Percentiles rank a stretch among this genome's conserved stretches.
Conservation (phyloP, 2,329 filamentous ascomycete genomes). For the Volutella citrinella region DNA sequence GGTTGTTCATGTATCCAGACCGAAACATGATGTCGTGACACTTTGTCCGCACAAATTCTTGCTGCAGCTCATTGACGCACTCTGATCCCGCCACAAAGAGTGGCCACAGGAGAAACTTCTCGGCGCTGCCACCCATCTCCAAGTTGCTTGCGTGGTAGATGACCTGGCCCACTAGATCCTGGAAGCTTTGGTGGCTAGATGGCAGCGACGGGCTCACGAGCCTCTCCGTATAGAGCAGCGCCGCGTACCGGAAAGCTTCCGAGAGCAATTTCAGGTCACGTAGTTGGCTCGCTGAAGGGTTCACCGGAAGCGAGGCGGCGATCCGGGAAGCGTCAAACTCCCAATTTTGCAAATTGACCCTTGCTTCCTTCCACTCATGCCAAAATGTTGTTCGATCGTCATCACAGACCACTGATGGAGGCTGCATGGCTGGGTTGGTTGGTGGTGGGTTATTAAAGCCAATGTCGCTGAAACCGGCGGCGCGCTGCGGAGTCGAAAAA, state of each 20-base stretch:
- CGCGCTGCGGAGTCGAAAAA: not conserved
- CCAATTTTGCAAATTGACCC: conserved; percentile 75
- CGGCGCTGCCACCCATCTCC: conserved; percentile 65
- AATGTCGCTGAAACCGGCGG: conserved; percentile 45
- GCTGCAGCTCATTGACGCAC: conserved; percentile 77
- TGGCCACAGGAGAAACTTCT: conserved; percentile 93
- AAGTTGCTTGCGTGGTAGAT: conserved; percentile 81
- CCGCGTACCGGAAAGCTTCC: conserved; percentile 86
- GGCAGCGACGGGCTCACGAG: conserved; percentile 74
- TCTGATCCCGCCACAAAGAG: conserved; percentile 88
- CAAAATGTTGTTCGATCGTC: conserved; percentile 69
- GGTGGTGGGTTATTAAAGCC: not conserved
- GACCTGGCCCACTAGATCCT: conserved; percentile 77
- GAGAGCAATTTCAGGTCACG: conserved; percentile 78
- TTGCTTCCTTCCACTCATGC: conserved; percentile 81
- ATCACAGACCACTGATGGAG: conserved; percentile 44
- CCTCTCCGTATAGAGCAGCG: conserved; percentile 84
- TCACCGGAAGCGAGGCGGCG: conserved; percentile 46
- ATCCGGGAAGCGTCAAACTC: conserved; percentile 62
- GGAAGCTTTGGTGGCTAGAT: conserved; percentile 73
- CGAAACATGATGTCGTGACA: conserved; percentile 85
- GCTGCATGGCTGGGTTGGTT: too few relatives aligned
- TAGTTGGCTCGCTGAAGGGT: conserved; percentile 58
- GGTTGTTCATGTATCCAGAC: conserved; percentile 91
- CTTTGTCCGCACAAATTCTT: conserved; percentile 73